Evolutionary conservation across 306 rosid genomes (phyloP).

Genomic region (Dryas drummondii): DNA sequence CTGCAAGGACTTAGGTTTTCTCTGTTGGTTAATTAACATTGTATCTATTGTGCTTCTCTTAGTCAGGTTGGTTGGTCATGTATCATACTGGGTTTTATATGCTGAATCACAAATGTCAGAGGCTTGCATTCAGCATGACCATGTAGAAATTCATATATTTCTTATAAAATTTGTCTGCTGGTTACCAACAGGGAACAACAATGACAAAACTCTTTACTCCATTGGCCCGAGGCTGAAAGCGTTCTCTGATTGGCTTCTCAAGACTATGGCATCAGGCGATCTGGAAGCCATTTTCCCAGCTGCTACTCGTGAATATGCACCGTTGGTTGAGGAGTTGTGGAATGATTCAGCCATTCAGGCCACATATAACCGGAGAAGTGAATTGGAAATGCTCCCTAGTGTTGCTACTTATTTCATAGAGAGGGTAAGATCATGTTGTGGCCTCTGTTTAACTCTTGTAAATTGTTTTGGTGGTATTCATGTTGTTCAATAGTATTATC

Average conservation of each 20-base stretch:
- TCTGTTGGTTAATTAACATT: background rate
- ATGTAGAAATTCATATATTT: slow-evolving; percentile 1
- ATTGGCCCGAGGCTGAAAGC: slow-evolving; percentile 86
- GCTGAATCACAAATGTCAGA: slow-evolving; percentile 9
- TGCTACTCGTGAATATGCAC: slow-evolving; percentile 95
- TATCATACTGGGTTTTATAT: background rate
- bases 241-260: slow-evolving; percentile 98
- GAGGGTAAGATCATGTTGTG: slow-evolving; percentile 56
- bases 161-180: slow-evolving; percentile 12
- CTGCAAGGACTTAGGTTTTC: background rate
- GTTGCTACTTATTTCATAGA: slow-evolving; percentile 90
- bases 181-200: slow-evolving; percentile 49
- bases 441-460: background rate
- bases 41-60: background rate
- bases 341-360: slow-evolving; percentile 79
- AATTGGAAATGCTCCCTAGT: slow-evolving; percentile 86
- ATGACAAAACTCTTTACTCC: slow-evolving; percentile 55
- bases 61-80: slow-evolving; percentile 9
- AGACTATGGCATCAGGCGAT: slow-evolving; percentile 86
- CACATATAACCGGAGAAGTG: slow-evolving; percentile 80
- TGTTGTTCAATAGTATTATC: background rate
- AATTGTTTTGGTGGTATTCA: background rate
- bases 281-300: slow-evolving; percentile 96
- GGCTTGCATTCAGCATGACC: background rate
- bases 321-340: slow-evolving; percentile 90